Evolutionary conservation across 176 grass and related monocot species (phyloP).

Genomic region (Raddia guianensis): DNA sequence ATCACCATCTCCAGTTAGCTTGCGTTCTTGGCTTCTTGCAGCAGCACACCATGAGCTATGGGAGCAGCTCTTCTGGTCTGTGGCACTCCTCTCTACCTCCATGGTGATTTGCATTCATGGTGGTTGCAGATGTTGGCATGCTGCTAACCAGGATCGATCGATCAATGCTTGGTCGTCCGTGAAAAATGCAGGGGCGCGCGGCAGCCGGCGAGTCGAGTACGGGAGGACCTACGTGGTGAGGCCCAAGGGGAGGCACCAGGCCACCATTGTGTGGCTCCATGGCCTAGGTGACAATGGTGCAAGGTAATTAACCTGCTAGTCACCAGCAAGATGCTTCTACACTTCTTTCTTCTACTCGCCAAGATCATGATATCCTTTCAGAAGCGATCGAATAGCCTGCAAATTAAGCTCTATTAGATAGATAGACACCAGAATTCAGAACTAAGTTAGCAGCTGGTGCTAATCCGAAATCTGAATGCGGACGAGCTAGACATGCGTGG

Average conservation of each 20-base stretch:
- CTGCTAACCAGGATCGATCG: neutral
- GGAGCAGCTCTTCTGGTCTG: conserved; percentile 70
- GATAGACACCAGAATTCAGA: neutral
- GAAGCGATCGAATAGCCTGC: neutral
- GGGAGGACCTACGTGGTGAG: conserved; percentile 92
- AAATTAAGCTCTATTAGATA: neutral
- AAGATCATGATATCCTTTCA: neutral
- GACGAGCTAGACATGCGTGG: neutral
- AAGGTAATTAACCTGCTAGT: conserved; percentile 41
- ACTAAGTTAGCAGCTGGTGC: neutral
- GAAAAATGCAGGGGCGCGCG: conserved; percentile 55
- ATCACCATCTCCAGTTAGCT: neutral
- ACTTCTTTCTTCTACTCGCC: too few species aligned
- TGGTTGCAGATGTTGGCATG: neutral
- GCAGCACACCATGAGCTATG: conserved; percentile 58
- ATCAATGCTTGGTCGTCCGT: neutral
- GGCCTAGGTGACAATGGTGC: conserved; percentile 90
- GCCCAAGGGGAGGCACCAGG: conserved; percentile 90
- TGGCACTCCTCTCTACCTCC: neutral
- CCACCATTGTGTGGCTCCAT: conserved; percentile 95
- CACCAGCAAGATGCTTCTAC: neutral
- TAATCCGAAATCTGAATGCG: conserved; percentile 23
- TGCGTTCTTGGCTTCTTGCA: neutral
- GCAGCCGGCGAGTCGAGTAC: conserved; percentile 61
- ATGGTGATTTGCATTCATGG: neutral